These are phyloP conservation scores for Phytophthora citrophthora DNA, from an alignment of 352 stramenopile genomes.

Conservation along the genomic window DNA sequence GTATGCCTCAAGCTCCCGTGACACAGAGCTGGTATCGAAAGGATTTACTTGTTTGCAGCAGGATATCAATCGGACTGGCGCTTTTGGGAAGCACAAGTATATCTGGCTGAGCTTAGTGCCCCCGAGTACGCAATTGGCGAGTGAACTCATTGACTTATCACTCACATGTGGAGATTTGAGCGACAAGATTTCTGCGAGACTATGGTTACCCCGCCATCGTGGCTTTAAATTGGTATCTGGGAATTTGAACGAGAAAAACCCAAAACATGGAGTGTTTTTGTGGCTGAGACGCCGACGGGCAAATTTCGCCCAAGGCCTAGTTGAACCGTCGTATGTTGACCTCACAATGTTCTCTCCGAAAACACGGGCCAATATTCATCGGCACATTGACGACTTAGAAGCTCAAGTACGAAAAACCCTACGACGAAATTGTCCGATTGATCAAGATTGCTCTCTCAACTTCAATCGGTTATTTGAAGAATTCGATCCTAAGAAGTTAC, in stretches of 20 bases:
- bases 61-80: conserved; percentile 64
- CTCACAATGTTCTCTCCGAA: conserved; percentile 46
- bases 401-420: conserved; percentile 72
- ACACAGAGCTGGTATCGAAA: conserved; percentile 78
- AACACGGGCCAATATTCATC: conserved; percentile 44
- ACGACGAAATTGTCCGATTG: conserved; percentile 71
- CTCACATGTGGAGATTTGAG: conserved; percentile 70
- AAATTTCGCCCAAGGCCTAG: conserved; percentile 52
- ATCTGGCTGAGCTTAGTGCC: conserved; percentile 74
- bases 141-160: conserved; percentile 70
- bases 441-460: conserved; percentile 80
- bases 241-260: conserved; percentile 73
- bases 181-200: conserved; percentile 63
- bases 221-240: conserved; percentile 78
- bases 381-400: conserved; percentile 75
- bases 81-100: conserved; percentile 80
- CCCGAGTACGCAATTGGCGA: conserved; percentile 50
- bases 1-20: conserved; percentile 62
- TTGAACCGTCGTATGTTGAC: conserved; percentile 49
- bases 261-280: conserved; percentile 64
- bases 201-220: conserved; percentile 75
- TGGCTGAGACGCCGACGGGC: conserved; percentile 60
- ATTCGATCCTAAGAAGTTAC: conserved; percentile 76
- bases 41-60: conserved; percentile 81
- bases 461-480: conserved; percentile 78